phyloP scores from a whole-genome alignment of 2,329 filamentous ascomycete species.

The Fusarium cyanostomum region DNA sequence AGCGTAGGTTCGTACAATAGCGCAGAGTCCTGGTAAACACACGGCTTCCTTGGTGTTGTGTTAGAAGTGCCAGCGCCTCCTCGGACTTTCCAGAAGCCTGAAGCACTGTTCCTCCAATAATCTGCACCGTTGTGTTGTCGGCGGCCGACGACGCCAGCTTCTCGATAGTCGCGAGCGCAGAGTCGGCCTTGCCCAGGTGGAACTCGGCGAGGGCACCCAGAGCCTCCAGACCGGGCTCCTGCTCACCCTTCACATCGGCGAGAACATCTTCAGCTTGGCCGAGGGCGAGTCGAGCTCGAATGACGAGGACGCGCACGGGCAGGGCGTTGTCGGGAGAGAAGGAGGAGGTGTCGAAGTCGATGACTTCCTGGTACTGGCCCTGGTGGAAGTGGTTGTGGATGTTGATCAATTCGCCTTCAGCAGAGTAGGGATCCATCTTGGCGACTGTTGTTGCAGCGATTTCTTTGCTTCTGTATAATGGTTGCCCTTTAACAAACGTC shows the following conservation, averaged over 20 bases:
- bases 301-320: slow-evolving; percentile 78
- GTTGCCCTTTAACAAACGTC: slow-evolving; percentile 28
- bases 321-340: slow-evolving; percentile 83
- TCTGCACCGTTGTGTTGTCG: slow-evolving; percentile 83
- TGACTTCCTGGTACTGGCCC: slow-evolving; percentile 86
- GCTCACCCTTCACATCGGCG: slow-evolving; percentile 71
- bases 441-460: slow-evolving; percentile 33
- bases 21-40: slow-evolving; percentile 49
- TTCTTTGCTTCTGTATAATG: slow-evolving; percentile 15
- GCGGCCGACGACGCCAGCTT: slow-evolving; percentile 71
- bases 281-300: slow-evolving; percentile 84
- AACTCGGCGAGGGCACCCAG: slow-evolving; percentile 79
- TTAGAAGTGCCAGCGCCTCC: slow-evolving; percentile 81
- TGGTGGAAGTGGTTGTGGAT: slow-evolving; percentile 77
- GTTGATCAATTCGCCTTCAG: slow-evolving; percentile 77
- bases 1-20: slow-evolving; percentile 29
- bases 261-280: slow-evolving; percentile 80
- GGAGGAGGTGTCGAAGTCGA: slow-evolving; percentile 83
- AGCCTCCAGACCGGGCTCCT: slow-evolving; percentile 78
- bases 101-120: slow-evolving; percentile 83
- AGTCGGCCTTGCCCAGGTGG: slow-evolving; percentile 65
- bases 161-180: slow-evolving; percentile 71
- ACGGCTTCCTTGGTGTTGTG: slow-evolving; percentile 88
- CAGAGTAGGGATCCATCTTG: slow-evolving; percentile 75
- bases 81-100: slow-evolving; percentile 84